Conservation (phyloP, 164 flowering plant genomes). For the Paratinospora sagittata region DNA sequence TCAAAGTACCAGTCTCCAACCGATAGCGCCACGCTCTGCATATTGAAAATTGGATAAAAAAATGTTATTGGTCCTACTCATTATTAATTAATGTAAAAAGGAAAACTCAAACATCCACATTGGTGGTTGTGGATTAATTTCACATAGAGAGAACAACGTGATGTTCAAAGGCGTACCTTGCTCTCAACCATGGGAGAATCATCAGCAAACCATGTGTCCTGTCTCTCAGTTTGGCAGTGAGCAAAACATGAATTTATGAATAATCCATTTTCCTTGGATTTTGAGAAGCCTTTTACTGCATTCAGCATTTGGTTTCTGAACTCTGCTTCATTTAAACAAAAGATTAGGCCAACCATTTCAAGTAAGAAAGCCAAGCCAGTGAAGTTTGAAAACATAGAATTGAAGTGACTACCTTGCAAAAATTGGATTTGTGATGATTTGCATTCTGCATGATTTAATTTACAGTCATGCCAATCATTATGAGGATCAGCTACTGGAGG, state of each 20-base stretch:
- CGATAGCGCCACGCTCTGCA: constrained; percentile 61
- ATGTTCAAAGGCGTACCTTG: constrained; percentile 39
- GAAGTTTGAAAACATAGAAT: background rate
- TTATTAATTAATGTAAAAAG: background rate
- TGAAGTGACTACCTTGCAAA: constrained; percentile 49
- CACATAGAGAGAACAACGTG: background rate
- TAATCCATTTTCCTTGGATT: constrained; percentile 47
- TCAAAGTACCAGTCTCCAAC: constrained; percentile 91
- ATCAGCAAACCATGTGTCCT: constrained; percentile 81
- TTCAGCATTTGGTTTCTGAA: constrained; percentile 76
- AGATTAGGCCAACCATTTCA: background rate
- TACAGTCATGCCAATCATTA: constrained; percentile 62
- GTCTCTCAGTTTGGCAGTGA: constrained; percentile 93
- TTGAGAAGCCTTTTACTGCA: constrained; percentile 39
- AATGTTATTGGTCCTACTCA: background rate
- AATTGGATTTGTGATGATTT: constrained; percentile 58
- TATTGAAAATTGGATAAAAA: background rate
- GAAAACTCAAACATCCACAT: background rate
- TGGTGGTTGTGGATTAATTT: background rate
- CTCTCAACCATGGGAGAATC: constrained; percentile 58
- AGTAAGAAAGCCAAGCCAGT: background rate
- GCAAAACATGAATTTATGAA: constrained; percentile 95
- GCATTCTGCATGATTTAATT: constrained; percentile 46
- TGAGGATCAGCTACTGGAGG: constrained; percentile 70
- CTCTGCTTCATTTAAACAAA: constrained; percentile 35